Evolutionary conservation across 1,284 basidiomycete genomes (phyloP), one percentile per base, ranked within the genome.

Genomic region (Moniliophthora roreri): DNA sequence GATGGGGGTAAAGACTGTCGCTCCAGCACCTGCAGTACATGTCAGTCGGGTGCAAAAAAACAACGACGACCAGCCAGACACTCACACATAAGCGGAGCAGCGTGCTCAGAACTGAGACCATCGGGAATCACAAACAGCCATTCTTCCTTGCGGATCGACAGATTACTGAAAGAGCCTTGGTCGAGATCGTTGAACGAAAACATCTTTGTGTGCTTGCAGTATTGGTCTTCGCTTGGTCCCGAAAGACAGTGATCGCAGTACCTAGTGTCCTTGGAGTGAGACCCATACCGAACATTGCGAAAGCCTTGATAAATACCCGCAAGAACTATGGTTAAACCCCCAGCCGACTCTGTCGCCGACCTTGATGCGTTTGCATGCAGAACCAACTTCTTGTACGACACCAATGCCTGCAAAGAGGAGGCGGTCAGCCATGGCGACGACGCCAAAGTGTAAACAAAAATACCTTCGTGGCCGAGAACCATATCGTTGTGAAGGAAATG

Each of bases 121-220:
- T 84, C 80, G 1, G 86, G 86, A 50, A 89, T 78, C 15, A 77
- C 73, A 70, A 88, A 86, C 41, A 86, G 80, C 64, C 85, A 88
- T 54, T 75, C 75, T 60, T 84, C 73, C 60, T 85, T 77, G 1
- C 79, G 82, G 53, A 85, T 77, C 54, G 85, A 80, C 60, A 75
- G 76, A 34, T 79, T 82, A 13, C 79, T 77, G 70, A 86, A 88
- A 4, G 86, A 85, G 51, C 78, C 80, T 51, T 75, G 71, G 58
- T 74, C 73, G 24, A 13, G 11, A 61, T 74, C 68, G 13, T 76
- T 72, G 9, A 74, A 77, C 48, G 69, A 75, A 64, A 79, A 80
- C 50, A 71, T 66, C 39, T 60, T 63, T 56, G 75, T 37, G 32
- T 48, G 28, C 16, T 28, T 20, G 41, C 53, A 51, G 49, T 78